A percentile compares a stretch with the other conserved stretches of the same genome.
Conservation (phyloP, 371 early-diverging fungal genomes). For the Syncephalastrum monosporum region DNA sequence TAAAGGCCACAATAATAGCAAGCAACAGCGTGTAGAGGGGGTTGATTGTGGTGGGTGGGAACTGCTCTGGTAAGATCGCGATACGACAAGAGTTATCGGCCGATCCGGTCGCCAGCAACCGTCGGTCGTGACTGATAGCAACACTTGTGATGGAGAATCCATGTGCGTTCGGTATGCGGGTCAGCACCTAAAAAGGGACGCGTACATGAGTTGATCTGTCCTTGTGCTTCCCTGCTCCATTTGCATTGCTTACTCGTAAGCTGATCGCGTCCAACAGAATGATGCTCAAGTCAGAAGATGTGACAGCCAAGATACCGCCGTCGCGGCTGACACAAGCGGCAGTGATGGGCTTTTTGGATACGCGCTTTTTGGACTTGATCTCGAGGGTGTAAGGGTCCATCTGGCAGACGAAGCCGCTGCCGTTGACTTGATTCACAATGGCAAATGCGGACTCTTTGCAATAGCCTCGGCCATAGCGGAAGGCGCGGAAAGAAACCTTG, state of each 20-base stretch:
- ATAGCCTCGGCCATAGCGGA: constrained; percentile 55
- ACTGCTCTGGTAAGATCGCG: constrained; percentile 54
- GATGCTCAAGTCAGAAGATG: constrained; percentile 55
- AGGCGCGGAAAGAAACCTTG: constrained; percentile 47
- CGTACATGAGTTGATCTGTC: not conserved
- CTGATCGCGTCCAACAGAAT: constrained; percentile 52
- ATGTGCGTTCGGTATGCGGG: constrained; percentile 58
- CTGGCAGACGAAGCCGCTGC: constrained; percentile 23
- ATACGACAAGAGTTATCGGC: constrained; percentile 66
- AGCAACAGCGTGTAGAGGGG: constrained; percentile 36
- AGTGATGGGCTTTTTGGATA: constrained; percentile 39
- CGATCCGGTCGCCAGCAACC: constrained; percentile 62
- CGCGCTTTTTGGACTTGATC: constrained; percentile 15
- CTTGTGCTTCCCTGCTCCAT: not conserved
- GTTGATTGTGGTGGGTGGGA: constrained; percentile 39
- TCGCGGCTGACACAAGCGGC: constrained; percentile 42
- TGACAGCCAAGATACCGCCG: constrained; percentile 61
- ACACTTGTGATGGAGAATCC: constrained; percentile 65
- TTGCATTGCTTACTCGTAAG: constrained; percentile 36
- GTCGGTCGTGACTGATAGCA: constrained; percentile 59
- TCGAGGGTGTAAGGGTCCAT: constrained; percentile 45
- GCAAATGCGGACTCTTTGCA: constrained; percentile 42
- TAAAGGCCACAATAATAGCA: constrained; percentile 27
- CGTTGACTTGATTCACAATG: constrained; percentile 31
- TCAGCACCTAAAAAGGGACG: constrained; percentile 20